Evolutionary conservation across 148 eudicot genomes (phyloP).

Genomic region (Agrostemma githago): DNA sequence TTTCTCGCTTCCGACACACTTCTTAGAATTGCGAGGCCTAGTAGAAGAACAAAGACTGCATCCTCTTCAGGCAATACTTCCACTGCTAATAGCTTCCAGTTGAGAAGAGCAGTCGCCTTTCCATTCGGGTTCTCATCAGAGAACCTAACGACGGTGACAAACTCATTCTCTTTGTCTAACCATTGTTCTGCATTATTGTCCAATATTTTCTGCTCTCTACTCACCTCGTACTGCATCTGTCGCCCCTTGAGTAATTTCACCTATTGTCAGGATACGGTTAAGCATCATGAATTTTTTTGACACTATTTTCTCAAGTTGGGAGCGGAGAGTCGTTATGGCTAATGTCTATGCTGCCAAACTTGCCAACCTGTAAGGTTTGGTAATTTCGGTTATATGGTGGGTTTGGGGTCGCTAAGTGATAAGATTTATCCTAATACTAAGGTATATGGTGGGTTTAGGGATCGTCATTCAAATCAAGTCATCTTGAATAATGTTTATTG

Average conservation of each 20-base stretch:
- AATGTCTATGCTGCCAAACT: not conserved
- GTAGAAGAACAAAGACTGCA: slow-evolving; percentile 59
- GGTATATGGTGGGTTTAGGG: too few species aligned
- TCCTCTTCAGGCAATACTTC: slow-evolving; percentile 89
- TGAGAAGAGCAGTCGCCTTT: slow-evolving; percentile 83
- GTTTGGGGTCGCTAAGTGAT: too few species aligned
- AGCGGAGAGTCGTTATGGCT: not conserved
- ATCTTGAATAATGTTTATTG: not conserved
- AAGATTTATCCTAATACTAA: too few species aligned
- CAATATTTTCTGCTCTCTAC: slow-evolving; percentile 22
- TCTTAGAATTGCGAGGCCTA: slow-evolving; percentile 60
- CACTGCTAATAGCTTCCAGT: slow-evolving; percentile 70
- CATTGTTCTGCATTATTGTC: slow-evolving; percentile 11
- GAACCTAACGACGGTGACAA: slow-evolving; percentile 65
- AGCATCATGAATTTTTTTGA: not conserved
- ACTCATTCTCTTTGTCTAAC: slow-evolving; percentile 50
- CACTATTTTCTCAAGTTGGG: not conserved
- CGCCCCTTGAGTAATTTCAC: slow-evolving; percentile 64
- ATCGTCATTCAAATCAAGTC: not conserved
- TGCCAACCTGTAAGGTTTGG: not conserved
- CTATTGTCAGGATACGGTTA: slow-evolving; percentile 19
- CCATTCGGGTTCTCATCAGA: slow-evolving; percentile 76
- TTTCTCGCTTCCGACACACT: slow-evolving; percentile 60
- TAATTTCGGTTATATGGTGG: too few species aligned
- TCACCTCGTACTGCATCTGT: slow-evolving; percentile 55